A percentile compares a stretch with the other conserved stretches of the same genome.
phyloP scores from a whole-genome alignment of 139 green algal genomes.

The Deuterostichococcus epilithicus region DNA sequence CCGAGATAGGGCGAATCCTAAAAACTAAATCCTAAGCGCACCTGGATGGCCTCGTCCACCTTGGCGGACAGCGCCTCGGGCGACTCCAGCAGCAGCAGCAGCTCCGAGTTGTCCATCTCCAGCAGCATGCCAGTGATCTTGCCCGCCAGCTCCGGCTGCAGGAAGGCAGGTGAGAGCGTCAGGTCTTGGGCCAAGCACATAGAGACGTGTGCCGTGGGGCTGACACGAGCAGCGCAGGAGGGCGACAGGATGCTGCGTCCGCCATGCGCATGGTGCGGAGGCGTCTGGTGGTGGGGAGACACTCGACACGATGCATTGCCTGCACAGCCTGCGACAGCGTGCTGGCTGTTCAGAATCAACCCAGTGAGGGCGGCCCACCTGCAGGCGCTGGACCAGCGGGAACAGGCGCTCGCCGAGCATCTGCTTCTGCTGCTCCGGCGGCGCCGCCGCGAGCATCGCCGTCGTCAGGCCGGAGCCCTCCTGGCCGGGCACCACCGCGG shows the following conservation, averaged over 20 bases:
- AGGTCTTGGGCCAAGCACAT: too few relatives aligned
- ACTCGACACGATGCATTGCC: too few relatives aligned
- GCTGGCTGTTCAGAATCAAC: too few relatives aligned
- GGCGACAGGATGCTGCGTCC: too few relatives aligned
- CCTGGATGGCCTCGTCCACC: slow-evolving; percentile 83
- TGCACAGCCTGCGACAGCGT: not conserved
- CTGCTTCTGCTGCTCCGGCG: slow-evolving; percentile 82
- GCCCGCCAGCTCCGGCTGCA: slow-evolving; percentile 50
- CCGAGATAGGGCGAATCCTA: slow-evolving; percentile 8
- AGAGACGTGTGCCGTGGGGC: too few relatives aligned
- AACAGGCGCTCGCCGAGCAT: slow-evolving; percentile 90
- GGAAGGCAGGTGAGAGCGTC: slow-evolving; percentile 18
- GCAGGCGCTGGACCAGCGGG: slow-evolving; percentile 56
- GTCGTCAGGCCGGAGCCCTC: slow-evolving; percentile 39
- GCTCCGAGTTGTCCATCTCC: slow-evolving; percentile 83
- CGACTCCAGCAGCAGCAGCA: slow-evolving; percentile 84
- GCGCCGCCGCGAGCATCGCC: slow-evolving; percentile 72
- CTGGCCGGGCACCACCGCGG: slow-evolving; percentile 26
- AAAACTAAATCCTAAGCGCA: slow-evolving; percentile 38
- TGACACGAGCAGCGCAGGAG: too few relatives aligned
- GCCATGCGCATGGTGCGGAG: too few relatives aligned
- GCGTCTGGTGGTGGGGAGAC: too few relatives aligned
- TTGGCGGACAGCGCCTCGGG: slow-evolving; percentile 68
- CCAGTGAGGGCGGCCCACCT: too few relatives aligned
- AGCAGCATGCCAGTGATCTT: slow-evolving; percentile 73